Base-by-base conservation (phyloP, 2,329 filamentous ascomycete species). In the Aspergillus arachidicola region DNA sequence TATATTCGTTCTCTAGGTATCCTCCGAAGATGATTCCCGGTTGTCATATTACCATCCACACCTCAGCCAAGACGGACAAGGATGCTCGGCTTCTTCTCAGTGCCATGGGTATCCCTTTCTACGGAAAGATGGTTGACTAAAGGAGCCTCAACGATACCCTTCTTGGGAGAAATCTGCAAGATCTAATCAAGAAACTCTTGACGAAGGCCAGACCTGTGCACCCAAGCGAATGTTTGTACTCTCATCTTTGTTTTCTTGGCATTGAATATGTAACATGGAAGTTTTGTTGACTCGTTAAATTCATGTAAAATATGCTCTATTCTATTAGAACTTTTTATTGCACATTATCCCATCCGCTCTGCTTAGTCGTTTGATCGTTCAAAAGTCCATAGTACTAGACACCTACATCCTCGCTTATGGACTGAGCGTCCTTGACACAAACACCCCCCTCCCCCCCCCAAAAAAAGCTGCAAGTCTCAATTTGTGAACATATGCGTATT, bases 31-130 rank as follows among this genome's bases (percentile, higher is more conserved):
- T 95, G 90, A 91, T 97, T 69, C 92, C 94, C 19, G 93, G 93
- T 75, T 91, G 90, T 76, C 87, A 95, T 72, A 87, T 97, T 70
- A 91, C 90, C 62, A 84, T 97, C 60, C 89, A 95, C 78, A 97
- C 94, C 1, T 90, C 90, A 32, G 94, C 92, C 48, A 93, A 85
- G 30, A 94, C 91, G 32, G 93, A 97, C 78, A 89, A 89, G 71
- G 93, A 97, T 72, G 94, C 91, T 9, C 87, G 92, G 69, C 80
- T 97, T 64, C 84, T 97, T 59, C 82, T 93, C 61, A 85, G 86
- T 71, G 82, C 89, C 14, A 80, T 94, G 64, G 92, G 92, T 36
- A 80, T 95, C 66, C 93, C 94, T 0, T 97, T 97, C 78, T 87
- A 91, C 72, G 93, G 93, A 72, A 92, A 93, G 78, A 81, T 90